A percentile compares a stretch with the other conserved stretches of the same genome.
These are phyloP conservation scores for Sordariomycetes sp. DNA, from an alignment of 2,329 filamentous ascomycete genomes.

Conservation along the genomic window DNA sequence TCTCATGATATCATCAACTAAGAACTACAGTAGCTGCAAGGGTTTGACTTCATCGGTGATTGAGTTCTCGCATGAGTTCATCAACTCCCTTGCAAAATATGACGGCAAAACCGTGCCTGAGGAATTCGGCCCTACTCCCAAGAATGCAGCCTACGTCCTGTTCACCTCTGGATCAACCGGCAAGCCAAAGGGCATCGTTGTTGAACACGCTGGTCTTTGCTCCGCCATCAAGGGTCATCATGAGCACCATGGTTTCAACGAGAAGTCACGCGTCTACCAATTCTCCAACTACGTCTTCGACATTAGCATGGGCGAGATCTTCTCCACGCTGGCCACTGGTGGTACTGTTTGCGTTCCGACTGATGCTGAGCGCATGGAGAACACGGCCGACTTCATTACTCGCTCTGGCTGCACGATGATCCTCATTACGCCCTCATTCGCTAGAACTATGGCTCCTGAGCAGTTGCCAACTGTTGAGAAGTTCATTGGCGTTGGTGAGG, in stretches of 20 bases:
- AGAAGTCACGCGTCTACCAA: conserved; percentile 5
- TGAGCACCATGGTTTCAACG: background rate
- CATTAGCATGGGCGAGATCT: conserved; percentile 4
- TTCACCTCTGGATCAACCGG: conserved; percentile 5
- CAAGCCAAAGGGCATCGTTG: conserved; percentile 4
- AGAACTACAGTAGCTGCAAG: background rate
- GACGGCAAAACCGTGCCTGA: background rate
- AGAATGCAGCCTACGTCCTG: conserved; percentile 1
- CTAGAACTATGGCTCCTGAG: conserved; percentile 7
- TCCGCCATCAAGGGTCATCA: background rate
- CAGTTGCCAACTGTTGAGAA: conserved; percentile 6
- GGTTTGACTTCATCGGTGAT: background rate
- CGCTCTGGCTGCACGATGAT: background rate
- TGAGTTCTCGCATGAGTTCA: background rate
- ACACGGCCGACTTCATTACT: conserved; percentile 2
- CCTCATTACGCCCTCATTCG: conserved; percentile 10
- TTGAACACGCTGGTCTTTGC: background rate
- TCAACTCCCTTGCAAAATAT: background rate
- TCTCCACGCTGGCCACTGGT: conserved; percentile 4
- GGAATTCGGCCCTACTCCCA: background rate
- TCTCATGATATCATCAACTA: background rate
- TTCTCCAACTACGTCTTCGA: conserved; percentile 8
- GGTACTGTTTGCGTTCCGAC: conserved; percentile 7
- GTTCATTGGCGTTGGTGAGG: conserved; percentile 8
- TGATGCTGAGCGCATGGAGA: conserved; percentile 4